Percentiles rank a stretch among this genome's conserved stretches.
phyloP scores from a whole-genome alignment of 2,329 filamentous ascomycete genomes.

The Ophiosphaerella korrae region DNA sequence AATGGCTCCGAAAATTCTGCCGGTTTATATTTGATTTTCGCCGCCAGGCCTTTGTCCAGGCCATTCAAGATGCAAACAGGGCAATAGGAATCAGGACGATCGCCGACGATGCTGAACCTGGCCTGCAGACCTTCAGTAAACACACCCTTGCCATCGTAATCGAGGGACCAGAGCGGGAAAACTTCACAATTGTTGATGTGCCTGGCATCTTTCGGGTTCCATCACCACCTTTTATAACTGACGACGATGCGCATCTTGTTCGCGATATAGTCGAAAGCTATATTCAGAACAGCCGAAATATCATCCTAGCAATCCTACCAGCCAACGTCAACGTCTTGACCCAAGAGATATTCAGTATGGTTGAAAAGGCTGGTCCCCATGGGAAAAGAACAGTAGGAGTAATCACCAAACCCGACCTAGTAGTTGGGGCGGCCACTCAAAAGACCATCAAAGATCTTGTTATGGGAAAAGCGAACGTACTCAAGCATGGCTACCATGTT shows the following conservation, averaged over 20 bases:
- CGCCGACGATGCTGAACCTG: constrained; percentile 4
- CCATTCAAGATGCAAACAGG: constrained; percentile 54
- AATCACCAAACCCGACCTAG: constrained; percentile 46
- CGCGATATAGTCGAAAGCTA: constrained; percentile 20
- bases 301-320: constrained; percentile 26
- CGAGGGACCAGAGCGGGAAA: constrained; percentile 20
- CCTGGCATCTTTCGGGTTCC: constrained; percentile 48
- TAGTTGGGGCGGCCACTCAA: constrained; percentile 29
- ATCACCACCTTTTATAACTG: constrained; percentile 9
- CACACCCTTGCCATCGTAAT: constrained; percentile 30
- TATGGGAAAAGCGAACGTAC: constrained; percentile 23
- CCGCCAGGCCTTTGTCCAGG: neutral
- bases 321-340: constrained; percentile 50
- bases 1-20: constrained; percentile 31
- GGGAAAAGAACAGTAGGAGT: constrained; percentile 45
- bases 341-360: constrained; percentile 53
- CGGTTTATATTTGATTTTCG: constrained; percentile 20
- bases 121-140: constrained; percentile 35
- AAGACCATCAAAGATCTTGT: constrained; percentile 27
- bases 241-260: constrained; percentile 17
- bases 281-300: constrained; percentile 21
- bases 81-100: constrained; percentile 51
- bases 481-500: constrained; percentile 41
- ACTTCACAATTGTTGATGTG: constrained; percentile 52
- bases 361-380: constrained; percentile 38